Percentiles rank a stretch among this genome's conserved stretches.
These are phyloP conservation scores for Nakazawaea ernobii DNA, from an alignment of 805 yeast genomes.

Conservation along the genomic window DNA sequence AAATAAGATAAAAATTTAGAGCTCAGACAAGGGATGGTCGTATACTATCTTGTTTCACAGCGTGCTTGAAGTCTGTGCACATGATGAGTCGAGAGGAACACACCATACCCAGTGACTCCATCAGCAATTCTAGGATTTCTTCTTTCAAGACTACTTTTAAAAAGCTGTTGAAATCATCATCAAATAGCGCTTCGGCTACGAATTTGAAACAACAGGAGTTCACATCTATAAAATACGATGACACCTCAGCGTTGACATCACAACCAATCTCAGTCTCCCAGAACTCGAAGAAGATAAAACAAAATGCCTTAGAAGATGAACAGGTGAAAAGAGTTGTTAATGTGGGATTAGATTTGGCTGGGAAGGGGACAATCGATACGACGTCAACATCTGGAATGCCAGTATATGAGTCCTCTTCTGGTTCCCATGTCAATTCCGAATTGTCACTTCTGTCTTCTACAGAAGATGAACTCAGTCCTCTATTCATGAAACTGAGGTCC, in stretches of 20 bases:
- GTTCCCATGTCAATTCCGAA: not conserved
- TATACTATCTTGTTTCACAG: too few species aligned
- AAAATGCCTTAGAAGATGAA: constrained; percentile 1
- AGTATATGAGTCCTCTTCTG: not conserved
- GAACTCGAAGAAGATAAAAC: not conserved
- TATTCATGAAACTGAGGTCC: not conserved
- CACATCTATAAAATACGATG: not conserved
- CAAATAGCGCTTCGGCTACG: not conserved
- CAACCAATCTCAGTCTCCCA: not conserved
- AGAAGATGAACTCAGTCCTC: too few species aligned
- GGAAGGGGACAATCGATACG: constrained; percentile 16
- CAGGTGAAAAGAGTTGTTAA: constrained; percentile 8
- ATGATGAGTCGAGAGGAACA: not conserved
- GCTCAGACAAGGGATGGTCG: not conserved
- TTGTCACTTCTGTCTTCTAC: too few species aligned
- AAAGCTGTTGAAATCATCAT: not conserved
- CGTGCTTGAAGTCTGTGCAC: too few species aligned
- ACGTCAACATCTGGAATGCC: not conserved
- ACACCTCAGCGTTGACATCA: not conserved
- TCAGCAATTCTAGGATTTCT: not conserved
- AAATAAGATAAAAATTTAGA: not conserved
- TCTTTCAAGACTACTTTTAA: constrained; percentile 1
- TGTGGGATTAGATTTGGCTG: constrained; percentile 26
- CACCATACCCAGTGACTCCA: not conserved
- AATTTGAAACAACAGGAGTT: not conserved